phyloP scores from a whole-genome alignment of 768 basidiomycete species.

The Tricholoma saponaceum region DNA sequence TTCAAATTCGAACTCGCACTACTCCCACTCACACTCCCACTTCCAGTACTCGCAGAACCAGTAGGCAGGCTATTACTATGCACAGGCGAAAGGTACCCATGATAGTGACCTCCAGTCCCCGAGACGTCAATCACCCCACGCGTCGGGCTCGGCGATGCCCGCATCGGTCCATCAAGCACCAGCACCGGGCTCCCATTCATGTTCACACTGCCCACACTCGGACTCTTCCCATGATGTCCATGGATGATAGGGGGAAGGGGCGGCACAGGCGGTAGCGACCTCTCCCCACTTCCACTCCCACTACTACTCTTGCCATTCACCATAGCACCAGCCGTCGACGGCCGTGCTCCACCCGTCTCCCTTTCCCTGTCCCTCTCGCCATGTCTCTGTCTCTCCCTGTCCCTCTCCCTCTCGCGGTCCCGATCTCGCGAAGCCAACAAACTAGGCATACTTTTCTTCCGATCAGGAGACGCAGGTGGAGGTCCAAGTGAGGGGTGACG shows the following conservation, averaged over 20 bases:
- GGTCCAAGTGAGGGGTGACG: background rate
- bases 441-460: constrained; percentile 11
- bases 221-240: background rate
- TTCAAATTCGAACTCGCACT: constrained; percentile 22
- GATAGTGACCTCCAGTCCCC: background rate
- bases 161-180: background rate
- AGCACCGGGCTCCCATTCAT: background rate
- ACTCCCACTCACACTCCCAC: constrained; percentile 16
- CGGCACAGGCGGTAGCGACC: constrained; percentile 11
- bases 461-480: background rate
- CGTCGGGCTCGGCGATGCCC: background rate
- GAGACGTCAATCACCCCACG: background rate
- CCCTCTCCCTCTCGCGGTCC: constrained; percentile 7
- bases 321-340: constrained; percentile 35
- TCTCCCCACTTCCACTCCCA: constrained; percentile 8
- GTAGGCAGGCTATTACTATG: constrained; percentile 10
- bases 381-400: constrained; percentile 9
- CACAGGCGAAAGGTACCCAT: background rate
- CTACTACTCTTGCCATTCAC: constrained; percentile 8
- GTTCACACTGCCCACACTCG: background rate
- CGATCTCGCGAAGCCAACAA: constrained; percentile 5
- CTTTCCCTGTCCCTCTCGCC: constrained; percentile 5
- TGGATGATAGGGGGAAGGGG: background rate
- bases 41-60: background rate
- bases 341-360: constrained; percentile 19